Percentiles rank a stretch among this genome's conserved stretches.
These are phyloP conservation scores for Aspergillus taichungensis DNA, from an alignment of 495 filamentous ascomycete species.

Conservation along the genomic window DNA sequence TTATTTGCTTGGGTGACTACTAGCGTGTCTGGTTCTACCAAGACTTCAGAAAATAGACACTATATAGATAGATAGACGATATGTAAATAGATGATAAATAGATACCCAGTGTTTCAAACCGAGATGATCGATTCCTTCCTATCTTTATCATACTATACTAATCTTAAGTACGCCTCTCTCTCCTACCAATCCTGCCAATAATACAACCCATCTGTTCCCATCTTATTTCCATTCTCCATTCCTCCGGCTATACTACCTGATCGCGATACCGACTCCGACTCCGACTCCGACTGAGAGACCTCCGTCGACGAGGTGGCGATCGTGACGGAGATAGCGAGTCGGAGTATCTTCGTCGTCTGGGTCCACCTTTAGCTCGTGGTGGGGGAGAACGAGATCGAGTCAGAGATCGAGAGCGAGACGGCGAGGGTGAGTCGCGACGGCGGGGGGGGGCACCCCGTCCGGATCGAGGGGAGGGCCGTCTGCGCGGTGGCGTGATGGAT, in stretches of 20 bases:
- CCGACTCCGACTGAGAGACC: conserved; percentile 14
- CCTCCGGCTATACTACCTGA: not conserved
- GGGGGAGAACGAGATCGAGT: conserved; percentile 20
- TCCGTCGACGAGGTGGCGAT: conserved; percentile 12
- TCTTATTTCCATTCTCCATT: not conserved
- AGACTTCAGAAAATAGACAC: too few species aligned
- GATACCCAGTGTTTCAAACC: too few species aligned
- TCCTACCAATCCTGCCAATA: not conserved
- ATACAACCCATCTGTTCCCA: not conserved
- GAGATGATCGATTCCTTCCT: too few species aligned
- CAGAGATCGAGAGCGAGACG: conserved; percentile 22
- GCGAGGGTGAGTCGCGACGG: conserved; percentile 14
- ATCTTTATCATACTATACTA: too few species aligned
- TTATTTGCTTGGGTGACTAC: too few species aligned
- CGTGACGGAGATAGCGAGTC: conserved; percentile 14
- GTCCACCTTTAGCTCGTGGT: conserved; percentile 9
- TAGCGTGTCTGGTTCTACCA: too few species aligned
- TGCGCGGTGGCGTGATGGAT: conserved; percentile 26
- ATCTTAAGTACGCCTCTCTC: too few species aligned
- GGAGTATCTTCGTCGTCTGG: conserved; percentile 19
- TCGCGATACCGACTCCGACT: conserved; percentile 14
- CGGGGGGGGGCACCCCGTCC: too few species aligned
- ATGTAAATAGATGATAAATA: conserved; percentile 1
- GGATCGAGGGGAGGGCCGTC: conserved; percentile 2
- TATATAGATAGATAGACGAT: not conserved